Evolutionary conservation across 495 filamentous ascomycete genomes (phyloP).

Genomic region (Chlorociboria aeruginascens): DNA sequence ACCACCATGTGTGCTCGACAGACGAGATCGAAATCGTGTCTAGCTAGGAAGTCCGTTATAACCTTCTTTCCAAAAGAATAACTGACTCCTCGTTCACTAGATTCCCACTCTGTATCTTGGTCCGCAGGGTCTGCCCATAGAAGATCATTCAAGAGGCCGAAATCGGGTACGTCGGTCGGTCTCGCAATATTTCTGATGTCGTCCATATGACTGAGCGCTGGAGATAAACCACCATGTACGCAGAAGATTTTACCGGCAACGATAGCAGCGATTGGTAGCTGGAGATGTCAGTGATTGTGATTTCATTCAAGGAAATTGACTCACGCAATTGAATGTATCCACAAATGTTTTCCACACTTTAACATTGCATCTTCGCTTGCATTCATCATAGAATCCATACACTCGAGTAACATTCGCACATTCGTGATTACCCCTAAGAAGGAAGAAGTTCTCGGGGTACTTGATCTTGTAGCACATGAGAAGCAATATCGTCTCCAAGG

Average conservation of each 20-base stretch:
- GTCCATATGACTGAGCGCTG: slow-evolving; percentile 89
- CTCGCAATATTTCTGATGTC: slow-evolving; percentile 93
- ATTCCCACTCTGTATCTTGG: slow-evolving; percentile 96
- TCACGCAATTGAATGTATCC: slow-evolving; percentile 81
- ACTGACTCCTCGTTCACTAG: slow-evolving; percentile 93
- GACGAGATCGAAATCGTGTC: slow-evolving; percentile 94
- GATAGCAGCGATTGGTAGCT: slow-evolving; percentile 85
- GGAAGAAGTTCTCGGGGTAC: slow-evolving; percentile 97
- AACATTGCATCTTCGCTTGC: slow-evolving; percentile 93
- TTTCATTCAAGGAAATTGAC: background rate
- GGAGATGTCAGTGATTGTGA: slow-evolving; percentile 2
- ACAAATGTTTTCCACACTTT: slow-evolving; percentile 99
- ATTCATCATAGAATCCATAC: slow-evolving; percentile 99
- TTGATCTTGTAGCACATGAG: slow-evolving; percentile 98
- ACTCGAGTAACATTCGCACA: slow-evolving; percentile 97
- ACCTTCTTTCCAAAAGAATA: slow-evolving; percentile 99
- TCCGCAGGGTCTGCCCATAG: slow-evolving; percentile 98
- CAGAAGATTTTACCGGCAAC: slow-evolving; percentile 99
- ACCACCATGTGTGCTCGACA: slow-evolving; percentile 99
- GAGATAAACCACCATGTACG: slow-evolving; percentile 92
- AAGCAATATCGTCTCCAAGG: slow-evolving; percentile 90
- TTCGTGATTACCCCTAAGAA: slow-evolving; percentile 94
- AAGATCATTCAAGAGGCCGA: slow-evolving; percentile 89
- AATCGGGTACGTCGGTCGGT: slow-evolving; percentile 96
- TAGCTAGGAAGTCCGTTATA: slow-evolving; percentile 89